Evolutionary conservation across 148 eudicot genomes (phyloP).

Genomic region (Drosera capensis): DNA sequence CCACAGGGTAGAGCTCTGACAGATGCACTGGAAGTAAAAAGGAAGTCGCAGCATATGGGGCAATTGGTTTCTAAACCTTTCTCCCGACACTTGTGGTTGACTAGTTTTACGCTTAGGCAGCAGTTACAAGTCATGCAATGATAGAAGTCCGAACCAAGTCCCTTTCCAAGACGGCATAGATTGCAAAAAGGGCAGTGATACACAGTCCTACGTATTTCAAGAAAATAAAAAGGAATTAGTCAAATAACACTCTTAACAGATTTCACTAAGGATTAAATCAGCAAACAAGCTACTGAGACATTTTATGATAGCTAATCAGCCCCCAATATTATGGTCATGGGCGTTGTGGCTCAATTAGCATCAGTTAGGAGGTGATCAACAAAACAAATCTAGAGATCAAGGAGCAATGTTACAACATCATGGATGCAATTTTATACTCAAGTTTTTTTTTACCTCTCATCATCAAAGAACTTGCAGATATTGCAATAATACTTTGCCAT

Average conservation of each 20-base stretch:
- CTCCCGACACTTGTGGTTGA: slow-evolving; percentile 79
- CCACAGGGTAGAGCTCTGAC: slow-evolving; percentile 89
- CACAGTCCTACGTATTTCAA: slow-evolving; percentile 35
- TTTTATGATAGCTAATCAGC: too few species aligned
- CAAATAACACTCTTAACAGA: neutral
- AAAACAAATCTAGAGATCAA: too few species aligned
- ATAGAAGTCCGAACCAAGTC: slow-evolving; percentile 75
- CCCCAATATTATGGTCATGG: too few species aligned
- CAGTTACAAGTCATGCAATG: slow-evolving; percentile 95
- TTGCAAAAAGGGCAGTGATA: slow-evolving; percentile 94
- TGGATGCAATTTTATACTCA: too few species aligned
- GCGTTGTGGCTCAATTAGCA: too few species aligned
- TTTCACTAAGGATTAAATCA: neutral
- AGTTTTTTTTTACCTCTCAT: slow-evolving; percentile 46
- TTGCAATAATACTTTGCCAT: slow-evolving; percentile 87
- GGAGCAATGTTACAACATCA: too few species aligned
- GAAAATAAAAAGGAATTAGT: slow-evolving; percentile 2
- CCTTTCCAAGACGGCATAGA: slow-evolving; percentile 66
- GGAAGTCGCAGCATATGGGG: slow-evolving; percentile 86
- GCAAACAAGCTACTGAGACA: neutral
- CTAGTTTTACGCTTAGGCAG: slow-evolving; percentile 58
- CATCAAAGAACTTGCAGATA: slow-evolving; percentile 90
- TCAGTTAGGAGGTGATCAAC: too few species aligned
- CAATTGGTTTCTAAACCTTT: slow-evolving; percentile 85
- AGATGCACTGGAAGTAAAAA: slow-evolving; percentile 78